Evolutionary conservation across 2,329 filamentous ascomycete species (phyloP).

Genomic region (Paecilomyces dactylethromorphus): DNA sequence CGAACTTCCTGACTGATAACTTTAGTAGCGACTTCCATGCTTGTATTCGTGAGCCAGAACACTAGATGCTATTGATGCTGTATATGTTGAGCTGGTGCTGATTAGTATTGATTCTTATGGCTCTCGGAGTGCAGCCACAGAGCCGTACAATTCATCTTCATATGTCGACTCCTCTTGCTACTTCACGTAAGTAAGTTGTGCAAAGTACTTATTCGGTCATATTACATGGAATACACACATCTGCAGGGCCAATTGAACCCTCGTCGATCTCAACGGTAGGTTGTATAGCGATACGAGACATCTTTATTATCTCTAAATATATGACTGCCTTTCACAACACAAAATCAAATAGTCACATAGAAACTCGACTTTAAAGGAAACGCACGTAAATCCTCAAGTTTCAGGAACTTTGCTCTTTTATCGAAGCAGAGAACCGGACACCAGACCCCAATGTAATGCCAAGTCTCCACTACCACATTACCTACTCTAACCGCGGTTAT

Average conservation of each 20-base stretch:
- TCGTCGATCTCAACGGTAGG: background rate
- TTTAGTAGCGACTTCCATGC: constrained; percentile 13
- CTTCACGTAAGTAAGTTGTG: background rate
- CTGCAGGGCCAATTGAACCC: background rate
- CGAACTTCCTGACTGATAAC: constrained; percentile 7
- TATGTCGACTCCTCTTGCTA: background rate
- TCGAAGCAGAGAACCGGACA: too few relatives aligned
- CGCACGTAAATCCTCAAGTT: too few relatives aligned
- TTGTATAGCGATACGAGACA: too few relatives aligned
- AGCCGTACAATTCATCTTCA: background rate
- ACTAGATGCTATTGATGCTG: background rate
- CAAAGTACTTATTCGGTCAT: background rate
- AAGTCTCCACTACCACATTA: too few relatives aligned
- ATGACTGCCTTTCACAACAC: too few relatives aligned
- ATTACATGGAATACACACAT: background rate
- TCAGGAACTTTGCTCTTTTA: too few relatives aligned
- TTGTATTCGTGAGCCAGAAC: constrained; percentile 6
- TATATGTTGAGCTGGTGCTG: background rate
- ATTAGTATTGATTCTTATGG: background rate
- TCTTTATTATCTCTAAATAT: too few relatives aligned
- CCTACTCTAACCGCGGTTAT: too few relatives aligned
- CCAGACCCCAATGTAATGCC: too few relatives aligned
- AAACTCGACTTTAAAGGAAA: too few relatives aligned
- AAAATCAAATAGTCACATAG: too few relatives aligned
- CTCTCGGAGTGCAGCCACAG: background rate